Base-by-base conservation (phyloP, 106 monocot species). In the Acanthochlamys bracteata region DNA sequence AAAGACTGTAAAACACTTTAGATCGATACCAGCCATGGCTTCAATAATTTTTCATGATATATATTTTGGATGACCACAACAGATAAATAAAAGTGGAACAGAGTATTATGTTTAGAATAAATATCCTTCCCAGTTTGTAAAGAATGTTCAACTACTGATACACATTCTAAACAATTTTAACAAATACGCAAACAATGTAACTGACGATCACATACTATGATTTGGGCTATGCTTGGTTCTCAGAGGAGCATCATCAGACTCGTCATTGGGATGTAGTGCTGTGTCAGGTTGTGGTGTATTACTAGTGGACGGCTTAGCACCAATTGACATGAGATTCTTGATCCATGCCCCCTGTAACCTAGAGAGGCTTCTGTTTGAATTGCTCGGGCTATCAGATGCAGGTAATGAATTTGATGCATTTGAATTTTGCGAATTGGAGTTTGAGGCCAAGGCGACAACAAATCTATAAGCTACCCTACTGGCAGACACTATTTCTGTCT, bases 401-500 rank as follows among this genome's bases (percentile, higher is more conserved):
- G 68, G 39, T 63, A 59, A 61, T 8, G 74, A 73, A 55, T 77
- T 49, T 17, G 12, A 17, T 49, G 49, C 15, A 17, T 49, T 49
- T 49, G 49, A 49, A 17, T 49, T 49, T 17, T 49, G 49, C 1
- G 49, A 10, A 49, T 49, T 49, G 6, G 49, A 49, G 17, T 49
- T 89, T 11, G 86, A 59, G 19, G 82, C 71, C 40, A 86, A 45
- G 27, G 81, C 79, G 15, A 73, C 73, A 49, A 95, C 53, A 66
- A 86, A 90, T 70, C 68, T 81, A 71, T 95, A 95, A 17, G 86
- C 94, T 22, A 86, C 86, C 79, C 74, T 83, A 71, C 94, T 90
- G 12, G 84, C 94, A 19, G 81, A 73, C 15, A 95, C 76, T 20
- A 95, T 84, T 65, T 86, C 94, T 45, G 79, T 75, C 69, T 87